Conservation (phyloP, 1,284 basidiomycete genomes). For the Ustilago curta region DNA sequence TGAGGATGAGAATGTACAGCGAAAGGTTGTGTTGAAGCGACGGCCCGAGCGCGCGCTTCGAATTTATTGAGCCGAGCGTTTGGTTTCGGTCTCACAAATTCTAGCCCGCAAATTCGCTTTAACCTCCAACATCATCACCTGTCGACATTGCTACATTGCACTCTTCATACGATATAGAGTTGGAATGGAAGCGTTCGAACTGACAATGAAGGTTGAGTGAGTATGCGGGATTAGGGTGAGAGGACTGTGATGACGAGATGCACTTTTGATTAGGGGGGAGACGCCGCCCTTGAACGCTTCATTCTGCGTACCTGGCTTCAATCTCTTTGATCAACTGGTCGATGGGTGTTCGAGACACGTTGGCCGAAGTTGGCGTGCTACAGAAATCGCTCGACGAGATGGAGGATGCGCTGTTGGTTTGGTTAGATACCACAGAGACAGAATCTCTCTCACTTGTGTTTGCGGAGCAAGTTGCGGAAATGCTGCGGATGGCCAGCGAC, state of each 20-base stretch:
- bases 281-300: neutral
- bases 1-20: neutral
- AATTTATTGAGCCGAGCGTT: neutral
- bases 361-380: no score
- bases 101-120: neutral
- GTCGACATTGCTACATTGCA: neutral
- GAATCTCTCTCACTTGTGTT: neutral
- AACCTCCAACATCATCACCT: neutral
- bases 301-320: constrained; percentile 21
- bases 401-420: neutral
- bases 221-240: neutral
- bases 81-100: constrained; percentile 4
- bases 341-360: neutral
- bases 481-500: constrained; percentile 33
- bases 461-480: constrained; percentile 1
- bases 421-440: neutral
- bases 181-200: neutral
- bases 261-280: neutral
- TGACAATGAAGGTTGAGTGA: neutral
- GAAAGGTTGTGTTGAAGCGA: neutral
- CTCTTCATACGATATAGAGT: neutral
- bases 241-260: neutral
- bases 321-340: constrained; percentile 17
- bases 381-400: no score
- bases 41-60: constrained; percentile 2